Base-by-base conservation (phyloP, 176 grass and related monocot species). In the Carex littledalei region DNA sequence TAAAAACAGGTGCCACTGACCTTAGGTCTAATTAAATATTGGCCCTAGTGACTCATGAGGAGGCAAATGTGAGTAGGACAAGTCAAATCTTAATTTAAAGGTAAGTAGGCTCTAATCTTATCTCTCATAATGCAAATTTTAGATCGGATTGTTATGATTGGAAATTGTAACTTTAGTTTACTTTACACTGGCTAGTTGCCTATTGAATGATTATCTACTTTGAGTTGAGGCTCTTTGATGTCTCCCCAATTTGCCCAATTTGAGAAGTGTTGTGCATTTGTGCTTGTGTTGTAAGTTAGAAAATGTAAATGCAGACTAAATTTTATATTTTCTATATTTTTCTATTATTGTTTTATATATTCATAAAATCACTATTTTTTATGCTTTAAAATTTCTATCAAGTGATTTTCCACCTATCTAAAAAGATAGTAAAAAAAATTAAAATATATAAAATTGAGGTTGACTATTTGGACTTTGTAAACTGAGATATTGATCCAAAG, bases 81-180 rank as follows among this genome's bases (percentile, higher is more conserved):
- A 54, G 63, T 83, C 39, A 64, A 68, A 67, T 64, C 81, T 67
- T 83, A 83, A 64, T 67, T 67, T 65, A 83, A 83, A 83, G 39
- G 32, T 26, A 41, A 67, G 59, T 67, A 65, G 60, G 60, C 35
- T 64, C 52, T 64, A 54, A 56, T 24, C 26, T n/a, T 45, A 65
- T 82, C 39, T 83, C 45, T 52, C 20, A 52, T 59, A 54, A 83
- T 83, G 22, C 58, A 68, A 68, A 68, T 67, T 81, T 37, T n/a
- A 83, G 37, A 83, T 50, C 53, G 17, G 63, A 49, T 67, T 83
- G 35, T 53, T 65, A 37, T 83, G 60, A 50, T 67, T 32, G 78
- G 26, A 57, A 59, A 59, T 81, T 66, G 60, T 18, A 67, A 60
- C 79, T 64, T 52, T 83, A 68, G n/a, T 18, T 18, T 32, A 39